phyloP scores from a whole-genome alignment of 2,329 filamentous ascomycete genomes.

The Cladophialophora psammophila region DNA sequence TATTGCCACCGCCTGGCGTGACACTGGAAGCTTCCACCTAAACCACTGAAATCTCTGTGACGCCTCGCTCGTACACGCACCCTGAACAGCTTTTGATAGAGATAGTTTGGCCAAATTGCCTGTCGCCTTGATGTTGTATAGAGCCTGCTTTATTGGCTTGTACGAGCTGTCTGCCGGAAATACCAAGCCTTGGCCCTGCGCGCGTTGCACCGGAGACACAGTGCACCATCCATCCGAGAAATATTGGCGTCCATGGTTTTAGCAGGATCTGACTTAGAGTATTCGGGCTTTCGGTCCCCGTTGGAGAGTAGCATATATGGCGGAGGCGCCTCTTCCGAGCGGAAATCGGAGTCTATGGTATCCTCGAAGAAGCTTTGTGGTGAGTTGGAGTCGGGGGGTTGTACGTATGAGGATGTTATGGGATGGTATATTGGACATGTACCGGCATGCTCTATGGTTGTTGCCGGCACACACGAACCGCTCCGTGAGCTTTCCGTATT shows the following conservation, averaged over 20 bases:
- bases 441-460: background rate
- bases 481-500: background rate
- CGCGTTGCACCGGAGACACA: conserved; percentile 23
- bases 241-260: background rate
- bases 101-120: background rate
- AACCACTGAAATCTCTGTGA: background rate
- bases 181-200: conserved; percentile 29
- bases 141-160: background rate
- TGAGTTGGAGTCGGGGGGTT: background rate
- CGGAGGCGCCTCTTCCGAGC: conserved; percentile 23
- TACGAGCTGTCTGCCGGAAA: conserved; percentile 10
- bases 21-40: background rate
- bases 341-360: conserved; percentile 6
- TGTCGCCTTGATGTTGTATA: background rate
- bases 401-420: background rate
- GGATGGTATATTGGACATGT: conserved; percentile 3
- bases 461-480: background rate
- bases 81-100: background rate
- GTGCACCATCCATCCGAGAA: conserved; percentile 16
- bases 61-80: background rate
- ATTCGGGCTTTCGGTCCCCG: conserved; percentile 24
- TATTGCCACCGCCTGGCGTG: background rate
- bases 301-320: conserved; percentile 26
- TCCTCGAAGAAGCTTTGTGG: conserved; percentile 11
- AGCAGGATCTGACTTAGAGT: conserved; percentile 18